phyloP scores from a whole-genome alignment of 345 rosid genomes.

The Litchi chinensis region DNA sequence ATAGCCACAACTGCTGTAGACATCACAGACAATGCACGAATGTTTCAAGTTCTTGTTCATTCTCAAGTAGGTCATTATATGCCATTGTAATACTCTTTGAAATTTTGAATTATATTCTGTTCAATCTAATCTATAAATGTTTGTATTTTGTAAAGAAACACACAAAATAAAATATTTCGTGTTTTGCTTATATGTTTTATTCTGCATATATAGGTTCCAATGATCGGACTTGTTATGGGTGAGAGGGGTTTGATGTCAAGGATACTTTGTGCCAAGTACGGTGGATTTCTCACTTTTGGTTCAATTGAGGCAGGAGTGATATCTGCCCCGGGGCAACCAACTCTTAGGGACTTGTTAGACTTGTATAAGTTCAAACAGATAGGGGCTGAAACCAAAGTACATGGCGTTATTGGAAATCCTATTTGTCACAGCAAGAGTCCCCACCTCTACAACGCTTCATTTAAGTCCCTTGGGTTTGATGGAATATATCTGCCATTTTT shows the following conservation, averaged over 20 bases:
- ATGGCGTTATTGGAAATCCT: conserved; percentile 71
- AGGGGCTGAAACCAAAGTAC: conserved; percentile 59
- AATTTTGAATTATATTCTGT: not conserved
- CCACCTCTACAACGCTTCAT: conserved; percentile 56
- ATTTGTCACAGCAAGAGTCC: conserved; percentile 72
- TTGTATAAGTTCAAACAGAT: conserved; percentile 54
- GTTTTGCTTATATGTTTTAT: too few relatives aligned
- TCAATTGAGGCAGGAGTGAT: conserved; percentile 45
- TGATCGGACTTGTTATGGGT: conserved; percentile 61
- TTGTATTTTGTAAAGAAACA: too few relatives aligned
- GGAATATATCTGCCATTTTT: conserved; percentile 60
- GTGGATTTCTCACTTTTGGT: conserved; percentile 67
- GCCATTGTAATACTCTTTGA: not conserved
- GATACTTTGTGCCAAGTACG: conserved; percentile 57
- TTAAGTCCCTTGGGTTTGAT: conserved; percentile 49
- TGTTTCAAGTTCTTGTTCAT: conserved; percentile 54
- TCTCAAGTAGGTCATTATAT: conserved; percentile 43
- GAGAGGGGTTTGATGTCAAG: conserved; percentile 66
- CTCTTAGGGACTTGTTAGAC: conserved; percentile 49
- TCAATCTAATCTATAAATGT: not conserved
- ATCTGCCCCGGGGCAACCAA: conserved; percentile 69
- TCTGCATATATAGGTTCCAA: conserved; percentile 40
- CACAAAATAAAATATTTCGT: too few relatives aligned
- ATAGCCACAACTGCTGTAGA: conserved; percentile 62
- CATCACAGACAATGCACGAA: conserved; percentile 47